Base-by-base conservation (phyloP, 495 filamentous ascomycete species). In the Mycothermus thermophilus region DNA sequence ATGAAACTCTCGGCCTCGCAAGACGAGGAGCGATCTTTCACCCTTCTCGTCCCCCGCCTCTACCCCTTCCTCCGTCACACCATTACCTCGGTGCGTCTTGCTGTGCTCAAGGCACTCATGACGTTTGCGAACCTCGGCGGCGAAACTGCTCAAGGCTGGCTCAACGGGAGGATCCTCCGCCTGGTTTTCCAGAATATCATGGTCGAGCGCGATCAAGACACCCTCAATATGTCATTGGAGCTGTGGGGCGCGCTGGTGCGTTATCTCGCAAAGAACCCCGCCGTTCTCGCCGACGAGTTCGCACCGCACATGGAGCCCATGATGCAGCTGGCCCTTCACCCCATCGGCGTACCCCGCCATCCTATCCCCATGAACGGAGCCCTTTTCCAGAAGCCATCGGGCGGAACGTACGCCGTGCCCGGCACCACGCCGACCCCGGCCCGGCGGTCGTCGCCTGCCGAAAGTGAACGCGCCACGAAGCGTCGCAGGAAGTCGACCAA, bases 11-110 rank as follows among this genome's bases (percentile, higher is more conserved):
- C 93, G 38, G 90, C 90, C 15, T 74, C 77, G 12, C 67, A 75
- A 41, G 81, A 96, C 46, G 66, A 78, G 3, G 79, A 85, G 43
- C 75, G 86, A 29, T 90, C 87, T 27, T 97, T 97, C 55, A 80
- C 80, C 4, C 74, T 84, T 38, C 68, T 97, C 27, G 92, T 97
- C 16, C 90, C 90, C 27, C 74, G 90, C 31, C 73, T 97, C 16
- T 97, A 93, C 49, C 88, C 90, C 1, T 97, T 97, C 64, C 63
- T 97, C 16, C 80, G 90, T 23, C 90, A 97, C 53, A 96, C 92
- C 7, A 96, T 97, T 47, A 93, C 84, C 6, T 92, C 77, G 38
- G 90, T 97, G 31, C 81, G 90, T 20, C 80, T 83, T 25, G 90
- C 90, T 5, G 92, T 96, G 14, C 67, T 97, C 10, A 77, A 93